A percentile compares a stretch with the other conserved stretches of the same genome.
Evolutionary conservation across 805 yeast genomes (phyloP).

Genomic region (Candida silvatica): DNA sequence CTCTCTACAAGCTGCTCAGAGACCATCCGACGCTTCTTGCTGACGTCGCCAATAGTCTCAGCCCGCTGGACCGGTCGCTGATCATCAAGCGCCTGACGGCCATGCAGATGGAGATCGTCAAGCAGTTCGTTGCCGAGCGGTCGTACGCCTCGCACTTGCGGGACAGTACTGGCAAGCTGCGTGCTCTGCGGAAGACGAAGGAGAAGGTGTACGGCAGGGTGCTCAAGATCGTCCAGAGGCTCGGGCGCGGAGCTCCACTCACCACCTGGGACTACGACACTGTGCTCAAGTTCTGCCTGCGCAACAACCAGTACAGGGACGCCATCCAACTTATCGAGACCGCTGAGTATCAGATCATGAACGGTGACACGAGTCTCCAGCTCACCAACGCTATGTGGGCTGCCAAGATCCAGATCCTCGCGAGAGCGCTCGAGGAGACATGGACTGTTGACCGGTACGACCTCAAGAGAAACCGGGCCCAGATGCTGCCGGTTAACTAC

Average conservation of each 20-base stretch:
- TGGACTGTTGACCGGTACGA: conserved; percentile 19
- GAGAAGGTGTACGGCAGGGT: conserved; percentile 5
- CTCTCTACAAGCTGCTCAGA: conserved; percentile 1
- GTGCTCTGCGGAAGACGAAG: conserved; percentile 4
- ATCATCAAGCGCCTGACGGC: conserved; percentile 10
- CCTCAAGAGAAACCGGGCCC: conserved; percentile 9
- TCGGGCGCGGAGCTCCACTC: conserved; percentile 5
- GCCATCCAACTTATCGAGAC: conserved; percentile 14
- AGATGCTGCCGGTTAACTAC: conserved; percentile 6
- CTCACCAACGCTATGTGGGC: conserved; percentile 19
- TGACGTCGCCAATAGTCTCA: neutral
- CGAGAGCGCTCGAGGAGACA: conserved; percentile 14
- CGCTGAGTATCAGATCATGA: conserved; percentile 9
- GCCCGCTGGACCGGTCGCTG: conserved; percentile 9
- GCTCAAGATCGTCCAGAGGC: conserved; percentile 2
- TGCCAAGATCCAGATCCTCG: conserved; percentile 15
- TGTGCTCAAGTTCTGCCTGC: conserved; percentile 13
- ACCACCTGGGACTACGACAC: conserved; percentile 18
- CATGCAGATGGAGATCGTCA: conserved; percentile 6
- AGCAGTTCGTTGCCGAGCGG: conserved; percentile 11
- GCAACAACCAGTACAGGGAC: conserved; percentile 9
- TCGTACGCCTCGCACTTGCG: conserved; percentile 14
- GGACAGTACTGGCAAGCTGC: conserved; percentile 9
- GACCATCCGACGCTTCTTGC: neutral
- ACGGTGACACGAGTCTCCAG: conserved; percentile 3